Conservation (phyloP, 2,329 filamentous ascomycete species). For the Parascedosporium putredinis region DNA sequence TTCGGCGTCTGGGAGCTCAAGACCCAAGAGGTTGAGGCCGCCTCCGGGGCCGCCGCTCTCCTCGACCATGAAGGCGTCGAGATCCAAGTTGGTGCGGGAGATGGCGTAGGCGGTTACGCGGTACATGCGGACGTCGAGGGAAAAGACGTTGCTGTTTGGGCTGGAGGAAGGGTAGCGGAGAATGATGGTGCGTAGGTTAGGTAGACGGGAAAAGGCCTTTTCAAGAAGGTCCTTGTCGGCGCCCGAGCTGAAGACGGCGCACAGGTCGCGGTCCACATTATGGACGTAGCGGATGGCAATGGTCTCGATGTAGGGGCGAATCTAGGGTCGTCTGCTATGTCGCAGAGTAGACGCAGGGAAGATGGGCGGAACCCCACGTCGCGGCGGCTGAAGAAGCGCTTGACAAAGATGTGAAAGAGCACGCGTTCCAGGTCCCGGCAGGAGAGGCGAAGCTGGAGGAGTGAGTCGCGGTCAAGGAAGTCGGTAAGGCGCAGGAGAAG, state of each 20-base stretch:
- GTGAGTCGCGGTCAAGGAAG: background rate
- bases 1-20: background rate
- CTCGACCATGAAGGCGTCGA: background rate
- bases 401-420: background rate
- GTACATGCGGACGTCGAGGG: background rate
- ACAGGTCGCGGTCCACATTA: background rate
- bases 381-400: conserved; percentile 6
- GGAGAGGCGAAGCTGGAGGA: background rate
- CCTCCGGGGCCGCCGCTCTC: background rate
- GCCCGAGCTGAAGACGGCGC: background rate
- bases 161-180: background rate
- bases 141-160: background rate
- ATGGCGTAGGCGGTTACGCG: background rate
- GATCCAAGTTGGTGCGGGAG: background rate
- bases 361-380: background rate
- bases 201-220: conserved; percentile 2
- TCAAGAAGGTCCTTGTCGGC: background rate
- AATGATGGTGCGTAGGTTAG: background rate
- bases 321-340: background rate
- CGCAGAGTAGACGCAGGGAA: background rate
- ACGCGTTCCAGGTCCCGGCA: conserved; percentile 4
- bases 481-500: conserved; percentile 5
- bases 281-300: background rate
- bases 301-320: conserved; percentile 1
- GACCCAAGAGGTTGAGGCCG: background rate